Percentiles rank a stretch among this genome's conserved stretches.
Conservation (phyloP, 2,329 filamentous ascomycete species). For the Cladosporium sp. region DNA sequence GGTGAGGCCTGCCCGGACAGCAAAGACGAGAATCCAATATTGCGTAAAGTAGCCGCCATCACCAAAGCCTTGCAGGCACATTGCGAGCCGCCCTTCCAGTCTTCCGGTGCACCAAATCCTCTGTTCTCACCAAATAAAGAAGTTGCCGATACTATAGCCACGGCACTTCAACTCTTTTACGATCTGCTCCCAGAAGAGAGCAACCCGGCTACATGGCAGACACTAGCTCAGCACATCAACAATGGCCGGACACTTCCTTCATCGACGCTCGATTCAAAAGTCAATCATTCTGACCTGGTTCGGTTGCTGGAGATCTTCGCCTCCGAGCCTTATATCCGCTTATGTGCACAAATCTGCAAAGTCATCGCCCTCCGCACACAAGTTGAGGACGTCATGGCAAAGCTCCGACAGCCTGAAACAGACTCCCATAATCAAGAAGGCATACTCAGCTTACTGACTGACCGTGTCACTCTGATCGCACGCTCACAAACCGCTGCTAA, state of each 20-base stretch:
- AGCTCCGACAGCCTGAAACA: constrained; percentile 16
- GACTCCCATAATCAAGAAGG: too few species aligned
- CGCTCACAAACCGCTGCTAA: not conserved
- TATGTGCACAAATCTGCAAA: constrained; percentile 4
- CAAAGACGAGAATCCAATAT: not conserved
- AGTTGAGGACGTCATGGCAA: constrained; percentile 17
- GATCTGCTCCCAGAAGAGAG: not conserved
- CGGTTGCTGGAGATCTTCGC: not conserved
- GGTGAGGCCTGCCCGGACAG: not conserved
- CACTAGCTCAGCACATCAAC: not conserved
- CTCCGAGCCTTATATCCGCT: not conserved
- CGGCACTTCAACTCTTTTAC: not conserved
- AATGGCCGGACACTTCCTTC: not conserved
- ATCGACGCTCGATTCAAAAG: not conserved
- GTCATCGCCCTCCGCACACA: constrained; percentile 2
- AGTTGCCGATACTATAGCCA: not conserved
- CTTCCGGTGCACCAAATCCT: not conserved
- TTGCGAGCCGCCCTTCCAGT: not conserved
- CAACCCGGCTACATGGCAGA: not conserved
- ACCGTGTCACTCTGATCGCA: constrained; percentile 2
- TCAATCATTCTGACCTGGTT: not conserved
- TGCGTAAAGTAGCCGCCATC: not conserved
- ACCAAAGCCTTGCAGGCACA: not conserved
- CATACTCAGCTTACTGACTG: not conserved
- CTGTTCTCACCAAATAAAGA: not conserved